Conservation (phyloP, 768 basidiomycete species). For the Cystobasidium onofrii region DNA sequence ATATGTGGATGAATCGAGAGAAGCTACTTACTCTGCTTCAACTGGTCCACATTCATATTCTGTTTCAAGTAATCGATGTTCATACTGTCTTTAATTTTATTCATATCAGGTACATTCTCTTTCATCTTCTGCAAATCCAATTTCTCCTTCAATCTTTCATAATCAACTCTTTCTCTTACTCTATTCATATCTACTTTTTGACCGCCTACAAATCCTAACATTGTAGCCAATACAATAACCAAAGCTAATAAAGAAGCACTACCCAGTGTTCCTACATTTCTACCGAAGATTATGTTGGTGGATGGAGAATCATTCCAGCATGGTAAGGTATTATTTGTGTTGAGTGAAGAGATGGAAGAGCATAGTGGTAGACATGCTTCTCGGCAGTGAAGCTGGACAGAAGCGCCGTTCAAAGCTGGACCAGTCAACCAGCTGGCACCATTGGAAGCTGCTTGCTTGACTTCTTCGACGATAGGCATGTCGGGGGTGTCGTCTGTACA, state of each 20-base stretch:
- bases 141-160: neutral
- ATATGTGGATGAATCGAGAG: no score
- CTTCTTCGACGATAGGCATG: neutral
- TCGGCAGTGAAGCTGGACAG: neutral
- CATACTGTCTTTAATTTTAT: neutral
- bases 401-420: neutral
- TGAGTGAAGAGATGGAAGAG: neutral
- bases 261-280: neutral
- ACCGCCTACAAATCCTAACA: neutral
- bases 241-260: neutral
- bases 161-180: neutral
- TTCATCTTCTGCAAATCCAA: neutral
- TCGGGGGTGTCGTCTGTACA: neutral
- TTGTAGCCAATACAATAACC: neutral
- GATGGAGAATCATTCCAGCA: neutral
- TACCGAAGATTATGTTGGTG: neutral
- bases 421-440: neutral
- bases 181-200: neutral
- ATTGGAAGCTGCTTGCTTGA: neutral
- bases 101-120: neutral
- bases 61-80: neutral
- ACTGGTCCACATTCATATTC: neutral
- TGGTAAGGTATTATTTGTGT: neutral
- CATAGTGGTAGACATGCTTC: neutral
- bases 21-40: neutral